A percentile compares a stretch with the other conserved stretches of the same genome.
These are phyloP conservation scores for Pseudocercospora cruenta DNA, from an alignment of 2,329 filamentous ascomycete species.

Conservation along the genomic window DNA sequence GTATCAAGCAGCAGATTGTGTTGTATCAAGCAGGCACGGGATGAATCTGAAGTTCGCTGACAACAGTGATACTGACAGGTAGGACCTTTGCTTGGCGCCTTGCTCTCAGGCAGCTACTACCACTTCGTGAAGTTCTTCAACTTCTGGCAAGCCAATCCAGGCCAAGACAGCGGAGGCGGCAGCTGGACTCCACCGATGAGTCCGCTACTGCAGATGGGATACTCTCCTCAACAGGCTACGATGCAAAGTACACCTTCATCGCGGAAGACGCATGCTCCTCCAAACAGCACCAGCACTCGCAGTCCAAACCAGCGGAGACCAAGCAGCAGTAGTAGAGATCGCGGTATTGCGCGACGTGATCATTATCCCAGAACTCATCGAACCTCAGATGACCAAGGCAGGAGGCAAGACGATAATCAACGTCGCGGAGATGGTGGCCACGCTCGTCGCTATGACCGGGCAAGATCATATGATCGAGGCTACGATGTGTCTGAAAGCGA, in stretches of 20 bases:
- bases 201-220: constrained; percentile 2
- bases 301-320: not conserved
- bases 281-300: not conserved
- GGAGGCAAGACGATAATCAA: constrained; percentile 4
- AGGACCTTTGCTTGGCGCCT: constrained; percentile 35
- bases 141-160: constrained; percentile 37
- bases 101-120: constrained; percentile 37
- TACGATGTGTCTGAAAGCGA: not conserved
- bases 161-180: constrained; percentile 7
- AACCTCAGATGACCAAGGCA: not conserved
- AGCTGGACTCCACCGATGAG: constrained; percentile 10
- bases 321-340: not conserved
- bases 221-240: not conserved
- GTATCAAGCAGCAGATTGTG: too few species aligned
- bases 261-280: not conserved
- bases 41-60: constrained; percentile 10
- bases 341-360: constrained; percentile 7
- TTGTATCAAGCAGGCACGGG: too few species aligned
- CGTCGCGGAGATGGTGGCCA: constrained; percentile 13
- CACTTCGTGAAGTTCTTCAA: constrained; percentile 36
- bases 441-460: not conserved
- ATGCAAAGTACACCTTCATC: not conserved
- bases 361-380: not conserved
- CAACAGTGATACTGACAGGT: constrained; percentile 13
- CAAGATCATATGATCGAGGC: constrained; percentile 2